These are phyloP conservation scores for Fusarium multiceps DNA, from an alignment of 2,329 filamentous ascomycete genomes.

Conservation along the genomic window DNA sequence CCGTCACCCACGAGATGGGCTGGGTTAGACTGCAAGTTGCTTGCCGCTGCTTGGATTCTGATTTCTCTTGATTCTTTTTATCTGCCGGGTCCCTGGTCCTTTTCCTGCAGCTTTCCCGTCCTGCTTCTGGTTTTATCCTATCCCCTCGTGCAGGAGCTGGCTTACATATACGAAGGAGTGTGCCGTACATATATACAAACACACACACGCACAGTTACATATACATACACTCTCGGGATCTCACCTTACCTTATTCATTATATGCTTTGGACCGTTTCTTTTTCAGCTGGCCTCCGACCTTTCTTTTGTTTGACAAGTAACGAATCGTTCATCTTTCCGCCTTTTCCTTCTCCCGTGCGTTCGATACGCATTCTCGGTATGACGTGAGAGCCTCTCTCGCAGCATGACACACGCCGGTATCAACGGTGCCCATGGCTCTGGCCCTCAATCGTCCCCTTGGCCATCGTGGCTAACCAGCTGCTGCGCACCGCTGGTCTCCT, in stretches of 20 bases:
- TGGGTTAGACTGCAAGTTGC: conserved; percentile 20
- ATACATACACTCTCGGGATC: conserved; percentile 36
- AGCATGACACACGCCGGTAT: conserved; percentile 57
- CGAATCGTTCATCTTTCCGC: conserved; percentile 18
- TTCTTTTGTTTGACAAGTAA: conserved; percentile 20
- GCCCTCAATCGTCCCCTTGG: conserved; percentile 54
- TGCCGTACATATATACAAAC: conserved; percentile 10
- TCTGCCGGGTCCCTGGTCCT: conserved; percentile 41
- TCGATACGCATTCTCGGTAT: conserved; percentile 39
- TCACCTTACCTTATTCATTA: conserved; percentile 14
- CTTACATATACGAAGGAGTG: conserved; percentile 39
- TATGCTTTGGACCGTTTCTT: conserved; percentile 14
- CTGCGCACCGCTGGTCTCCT: conserved; percentile 56
- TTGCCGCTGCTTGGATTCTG: conserved; percentile 20
- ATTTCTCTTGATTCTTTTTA: conserved; percentile 35
- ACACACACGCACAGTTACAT: conserved; percentile 32
- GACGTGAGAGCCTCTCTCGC: conserved; percentile 43
- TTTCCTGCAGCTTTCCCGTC: conserved; percentile 39
- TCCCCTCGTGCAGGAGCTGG: conserved; percentile 27
- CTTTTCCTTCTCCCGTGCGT: conserved; percentile 22
- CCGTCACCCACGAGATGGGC: conserved; percentile 33
- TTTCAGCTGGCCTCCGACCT: conserved; percentile 6
- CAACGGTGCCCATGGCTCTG: conserved; percentile 56
- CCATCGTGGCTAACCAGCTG: conserved; percentile 62
- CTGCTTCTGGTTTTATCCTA: conserved; percentile 40